Evolutionary conservation across 2,329 filamentous ascomycete genomes (phyloP).

Genomic region (Raffaelea deltoideospora): DNA sequence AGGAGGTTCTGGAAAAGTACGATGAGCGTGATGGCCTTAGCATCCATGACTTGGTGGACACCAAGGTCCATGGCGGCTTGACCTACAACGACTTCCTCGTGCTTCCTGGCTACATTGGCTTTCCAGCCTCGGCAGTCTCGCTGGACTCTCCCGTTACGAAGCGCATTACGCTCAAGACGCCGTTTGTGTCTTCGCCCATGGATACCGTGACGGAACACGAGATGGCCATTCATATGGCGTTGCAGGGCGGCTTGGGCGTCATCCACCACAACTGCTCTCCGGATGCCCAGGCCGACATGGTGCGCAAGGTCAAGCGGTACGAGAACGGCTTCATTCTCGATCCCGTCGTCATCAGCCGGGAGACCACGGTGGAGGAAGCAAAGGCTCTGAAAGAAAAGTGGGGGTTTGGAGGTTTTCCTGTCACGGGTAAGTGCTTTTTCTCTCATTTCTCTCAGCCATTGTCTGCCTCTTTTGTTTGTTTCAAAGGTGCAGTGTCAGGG

Average conservation of each 20-base stretch:
- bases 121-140: slow-evolving; percentile 74
- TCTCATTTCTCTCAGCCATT: no score
- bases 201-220: slow-evolving; percentile 98
- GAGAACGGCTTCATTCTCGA: slow-evolving; percentile 99
- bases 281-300: slow-evolving; percentile 95
- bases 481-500: neutral
- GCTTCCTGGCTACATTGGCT: slow-evolving; percentile 94
- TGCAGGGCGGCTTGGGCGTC: slow-evolving; percentile 78
- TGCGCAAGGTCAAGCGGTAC: slow-evolving; percentile 96
- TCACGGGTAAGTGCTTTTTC: slow-evolving; percentile 66
- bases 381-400: slow-evolving; percentile 91
- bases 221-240: slow-evolving; percentile 96
- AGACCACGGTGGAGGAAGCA: slow-evolving; percentile 80
- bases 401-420: slow-evolving; percentile 96
- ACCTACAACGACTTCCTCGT: slow-evolving; percentile 99
- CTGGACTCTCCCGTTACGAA: slow-evolving; percentile 91
- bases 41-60: slow-evolving; percentile 76
- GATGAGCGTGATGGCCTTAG: slow-evolving; percentile 70
- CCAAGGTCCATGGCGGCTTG: slow-evolving; percentile 78
- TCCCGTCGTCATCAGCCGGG: slow-evolving; percentile 77
- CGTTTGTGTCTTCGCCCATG: slow-evolving; percentile 96
- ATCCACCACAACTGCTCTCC: slow-evolving; percentile 99
- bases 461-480: slow-evolving; percentile 4
- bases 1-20: slow-evolving; percentile 74
- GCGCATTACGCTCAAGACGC: slow-evolving; percentile 89